Percentiles rank a stretch among this genome's conserved stretches.
Evolutionary conservation across 2,329 filamentous ascomycete species (phyloP).

Genomic region (Pseudonectria buxi): DNA sequence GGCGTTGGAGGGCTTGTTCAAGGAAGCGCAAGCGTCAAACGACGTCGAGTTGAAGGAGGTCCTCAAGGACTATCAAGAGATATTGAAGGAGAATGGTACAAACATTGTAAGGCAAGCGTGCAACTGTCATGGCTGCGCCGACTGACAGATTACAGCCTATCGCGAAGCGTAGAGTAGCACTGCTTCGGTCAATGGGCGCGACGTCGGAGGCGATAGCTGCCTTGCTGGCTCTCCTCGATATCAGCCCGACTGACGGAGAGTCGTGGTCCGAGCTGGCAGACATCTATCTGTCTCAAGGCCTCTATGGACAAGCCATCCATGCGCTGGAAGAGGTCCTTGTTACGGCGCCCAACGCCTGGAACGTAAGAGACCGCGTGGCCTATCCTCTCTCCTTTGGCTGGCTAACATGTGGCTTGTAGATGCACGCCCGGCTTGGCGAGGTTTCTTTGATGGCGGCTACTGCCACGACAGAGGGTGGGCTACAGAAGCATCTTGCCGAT

Average conservation of each 20-base stretch:
- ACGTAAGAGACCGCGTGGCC: constrained; percentile 50
- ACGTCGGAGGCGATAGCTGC: constrained; percentile 66
- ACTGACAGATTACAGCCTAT: constrained; percentile 56
- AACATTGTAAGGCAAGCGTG: constrained; percentile 59
- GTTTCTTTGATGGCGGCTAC: constrained; percentile 65
- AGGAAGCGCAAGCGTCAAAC: constrained; percentile 71
- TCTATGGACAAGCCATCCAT: constrained; percentile 78
- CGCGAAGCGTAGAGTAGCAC: constrained; percentile 73
- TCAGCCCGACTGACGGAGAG: constrained; percentile 83
- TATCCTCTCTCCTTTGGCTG: constrained; percentile 1
- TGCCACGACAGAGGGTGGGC: constrained; percentile 32
- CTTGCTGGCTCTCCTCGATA: constrained; percentile 69
- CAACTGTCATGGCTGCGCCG: not conserved
- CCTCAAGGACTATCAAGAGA: constrained; percentile 69
- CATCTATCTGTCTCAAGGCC: constrained; percentile 71
- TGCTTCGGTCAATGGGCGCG: constrained; percentile 68
- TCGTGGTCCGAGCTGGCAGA: constrained; percentile 89
- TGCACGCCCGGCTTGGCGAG: constrained; percentile 83
- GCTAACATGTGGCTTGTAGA: constrained; percentile 41
- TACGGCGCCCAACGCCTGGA: constrained; percentile 88
- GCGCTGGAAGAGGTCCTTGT: constrained; percentile 86
- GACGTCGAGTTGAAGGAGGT: constrained; percentile 60
- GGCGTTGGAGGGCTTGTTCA: constrained; percentile 73
- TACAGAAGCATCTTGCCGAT: constrained; percentile 55
- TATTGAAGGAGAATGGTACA: constrained; percentile 65